Base-by-base conservation (phyloP, 139 green algal genomes). In the Chlorella sp. region DNA sequence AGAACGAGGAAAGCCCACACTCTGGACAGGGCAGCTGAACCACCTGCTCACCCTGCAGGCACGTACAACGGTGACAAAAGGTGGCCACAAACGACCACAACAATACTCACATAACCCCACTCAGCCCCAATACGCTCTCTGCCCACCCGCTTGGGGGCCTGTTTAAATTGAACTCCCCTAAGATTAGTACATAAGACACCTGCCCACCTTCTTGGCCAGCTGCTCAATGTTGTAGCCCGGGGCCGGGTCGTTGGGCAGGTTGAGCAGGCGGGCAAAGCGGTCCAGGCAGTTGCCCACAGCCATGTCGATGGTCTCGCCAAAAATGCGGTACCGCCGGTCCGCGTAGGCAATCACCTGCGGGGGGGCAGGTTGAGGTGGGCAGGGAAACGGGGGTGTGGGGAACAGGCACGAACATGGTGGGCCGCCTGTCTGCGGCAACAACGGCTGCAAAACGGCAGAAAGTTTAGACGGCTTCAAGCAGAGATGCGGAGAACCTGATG, bases 181-280 rank as follows among this genome's bases (percentile, higher is more conserved):
- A 36, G 19, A 57, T 2, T 82, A 37, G 48, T 30, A 34, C 1
- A 34, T 14, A 36, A 81, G 26, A 11, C 7, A 37, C 42, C 37
- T 18, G 26, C 81, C n/a, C 34, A 42, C 84, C 84, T 96, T 76
- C 89, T 98, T 98, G n/a, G 97, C 97, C 68, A 97, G 86, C 92
- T 99, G 97, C 93, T 99, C 97, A 76, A 99, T 98, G 95, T 99
- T 98, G 92, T 98, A 98, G 7, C 97, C 97, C 24, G 97, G 94
- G 24, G 92, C 89, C 12, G 96, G 96, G 84, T 98, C 95, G 90
- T 98, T 98, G 32, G 95, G 94, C 36, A 98, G 90, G 81, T 91
- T 91, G 11, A 98, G 85, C 66, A 97, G 90, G 2, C 97, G 90
- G 14, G 97, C 97, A 92, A 99, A 98, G 84, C 96, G 91, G 92